A percentile compares a stretch with the other conserved stretches of the same genome.
Evolutionary conservation across 306 rosid genomes (phyloP).

Genomic region (Cucumis cinereus): DNA sequence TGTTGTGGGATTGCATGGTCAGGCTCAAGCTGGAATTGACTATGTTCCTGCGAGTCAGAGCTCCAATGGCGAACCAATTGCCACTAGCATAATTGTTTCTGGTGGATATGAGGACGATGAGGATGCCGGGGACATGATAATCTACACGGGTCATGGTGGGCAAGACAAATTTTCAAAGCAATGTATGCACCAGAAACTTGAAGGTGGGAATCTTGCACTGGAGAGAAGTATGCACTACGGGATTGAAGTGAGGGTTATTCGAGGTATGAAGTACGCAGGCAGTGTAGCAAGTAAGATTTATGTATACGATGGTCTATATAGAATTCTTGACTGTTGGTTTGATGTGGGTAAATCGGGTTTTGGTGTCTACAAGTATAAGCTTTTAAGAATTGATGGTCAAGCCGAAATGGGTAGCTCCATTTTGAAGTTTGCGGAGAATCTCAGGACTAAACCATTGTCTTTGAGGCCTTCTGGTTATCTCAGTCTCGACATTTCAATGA

Average conservation of each 20-base stretch:
- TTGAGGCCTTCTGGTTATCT: constrained; percentile 46
- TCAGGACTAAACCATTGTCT: constrained; percentile 33
- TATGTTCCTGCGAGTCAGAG: constrained; percentile 71
- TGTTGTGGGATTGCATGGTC: constrained; percentile 88
- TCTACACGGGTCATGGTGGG: constrained; percentile 91
- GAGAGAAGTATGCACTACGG: constrained; percentile 93
- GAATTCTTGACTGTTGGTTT: constrained; percentile 68
- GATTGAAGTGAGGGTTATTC: constrained; percentile 83
- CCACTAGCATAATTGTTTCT: constrained; percentile 83
- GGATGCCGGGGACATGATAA: constrained; percentile 71
- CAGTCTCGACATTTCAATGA: constrained; percentile 50
- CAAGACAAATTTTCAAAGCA: constrained; percentile 69
- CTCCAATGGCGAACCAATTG: constrained; percentile 83
- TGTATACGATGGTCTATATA: constrained; percentile 87
- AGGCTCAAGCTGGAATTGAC: constrained; percentile 88
- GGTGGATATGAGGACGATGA: constrained; percentile 90
- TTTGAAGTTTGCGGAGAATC: constrained; percentile 45
- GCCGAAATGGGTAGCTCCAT: constrained; percentile 70
- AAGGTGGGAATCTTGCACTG: constrained; percentile 84
- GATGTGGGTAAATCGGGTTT: constrained; percentile 93
- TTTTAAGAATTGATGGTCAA: constrained; percentile 73
- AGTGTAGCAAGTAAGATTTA: constrained; percentile 49
- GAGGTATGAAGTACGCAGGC: constrained; percentile 49
- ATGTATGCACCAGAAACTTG: constrained; percentile 70
- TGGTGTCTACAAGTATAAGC: constrained; percentile 78